Conservation (phyloP, 805 yeast genomes). For the Komagataella pastoris region DNA sequence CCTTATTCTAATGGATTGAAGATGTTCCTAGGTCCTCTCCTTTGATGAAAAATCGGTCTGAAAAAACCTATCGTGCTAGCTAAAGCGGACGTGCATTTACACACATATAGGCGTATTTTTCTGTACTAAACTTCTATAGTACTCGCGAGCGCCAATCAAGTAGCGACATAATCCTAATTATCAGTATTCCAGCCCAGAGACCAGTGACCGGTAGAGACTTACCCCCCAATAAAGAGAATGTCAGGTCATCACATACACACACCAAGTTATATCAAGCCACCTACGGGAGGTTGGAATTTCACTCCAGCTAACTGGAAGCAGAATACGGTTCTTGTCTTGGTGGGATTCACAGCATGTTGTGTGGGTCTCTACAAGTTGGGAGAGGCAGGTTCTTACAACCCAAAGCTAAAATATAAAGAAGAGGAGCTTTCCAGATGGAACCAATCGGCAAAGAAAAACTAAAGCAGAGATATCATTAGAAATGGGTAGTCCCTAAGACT, state of each 20-base stretch:
- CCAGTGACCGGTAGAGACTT: not conserved
- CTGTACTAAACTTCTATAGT: not conserved
- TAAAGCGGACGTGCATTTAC: not conserved
- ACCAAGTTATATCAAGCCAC: conserved; percentile 22
- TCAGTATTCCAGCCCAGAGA: not conserved
- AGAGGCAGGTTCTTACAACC: conserved; percentile 20
- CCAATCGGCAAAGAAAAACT: conserved; percentile 26
- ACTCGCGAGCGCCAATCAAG: not conserved
- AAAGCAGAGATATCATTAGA: not conserved
- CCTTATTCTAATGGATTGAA: not conserved
- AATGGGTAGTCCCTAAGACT: not conserved
- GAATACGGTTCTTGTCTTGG: conserved; percentile 27
- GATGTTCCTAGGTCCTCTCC: not conserved
- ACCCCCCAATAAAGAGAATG: not conserved
- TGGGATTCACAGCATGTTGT: conserved; percentile 22
- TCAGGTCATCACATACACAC: conserved; percentile 1
- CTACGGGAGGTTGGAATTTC: conserved; percentile 45
- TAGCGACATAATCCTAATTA: not conserved
- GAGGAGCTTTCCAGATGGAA: conserved; percentile 31
- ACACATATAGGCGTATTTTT: not conserved
- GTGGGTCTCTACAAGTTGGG: conserved; percentile 22
- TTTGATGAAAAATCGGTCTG: not conserved
- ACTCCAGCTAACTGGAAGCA: conserved; percentile 35
- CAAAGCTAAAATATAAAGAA: conserved; percentile 21
- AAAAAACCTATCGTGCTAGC: not conserved